phyloP scores from a whole-genome alignment of 2,329 filamentous ascomycete species.

The Hortaea werneckii region DNA sequence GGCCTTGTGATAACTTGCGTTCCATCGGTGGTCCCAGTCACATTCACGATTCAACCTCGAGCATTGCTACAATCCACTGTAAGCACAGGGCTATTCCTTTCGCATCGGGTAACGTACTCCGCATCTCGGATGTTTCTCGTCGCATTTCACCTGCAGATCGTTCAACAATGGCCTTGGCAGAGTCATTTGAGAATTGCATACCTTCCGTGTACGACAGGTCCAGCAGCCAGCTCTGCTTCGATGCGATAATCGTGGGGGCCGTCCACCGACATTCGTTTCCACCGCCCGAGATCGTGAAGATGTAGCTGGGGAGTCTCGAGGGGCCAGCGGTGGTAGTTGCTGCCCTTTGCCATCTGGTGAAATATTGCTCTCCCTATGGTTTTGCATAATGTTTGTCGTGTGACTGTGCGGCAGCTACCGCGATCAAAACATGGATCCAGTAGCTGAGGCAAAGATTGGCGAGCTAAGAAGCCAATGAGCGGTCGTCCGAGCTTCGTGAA shows the following conservation, averaged over 20 bases:
- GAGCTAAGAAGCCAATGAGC: conserved; percentile 2
- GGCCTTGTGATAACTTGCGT: conserved; percentile 29
- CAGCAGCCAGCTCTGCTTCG: conserved; percentile 46
- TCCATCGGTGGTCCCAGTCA: conserved; percentile 46
- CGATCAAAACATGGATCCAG: conserved; percentile 1
- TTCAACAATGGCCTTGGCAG: no score
- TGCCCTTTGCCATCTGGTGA: conserved; percentile 12
- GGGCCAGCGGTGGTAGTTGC: conserved; percentile 23
- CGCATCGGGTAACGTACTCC: conserved; percentile 31
- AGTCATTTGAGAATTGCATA: conserved; percentile 2
- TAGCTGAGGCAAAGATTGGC: conserved; percentile 1
- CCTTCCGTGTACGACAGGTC: conserved; percentile 29
- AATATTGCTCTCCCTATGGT: no score
- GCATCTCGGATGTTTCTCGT: conserved; percentile 45
- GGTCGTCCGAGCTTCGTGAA: background rate
- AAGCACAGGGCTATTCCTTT: background rate
- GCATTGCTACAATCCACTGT: conserved; percentile 33
- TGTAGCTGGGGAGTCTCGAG: conserved; percentile 12
- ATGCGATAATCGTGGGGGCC: conserved; percentile 38
- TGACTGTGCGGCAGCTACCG: background rate
- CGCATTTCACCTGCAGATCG: conserved; percentile 42
- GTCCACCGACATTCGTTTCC: conserved; percentile 6
- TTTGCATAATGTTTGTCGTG: no score
- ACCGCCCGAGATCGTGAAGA: conserved; percentile 14
- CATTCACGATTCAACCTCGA: conserved; percentile 45